Evolutionary conservation across 345 rosid genomes (phyloP), one percentile per base, ranked within the genome.

Genomic region (Eutrema yunnanense): DNA sequence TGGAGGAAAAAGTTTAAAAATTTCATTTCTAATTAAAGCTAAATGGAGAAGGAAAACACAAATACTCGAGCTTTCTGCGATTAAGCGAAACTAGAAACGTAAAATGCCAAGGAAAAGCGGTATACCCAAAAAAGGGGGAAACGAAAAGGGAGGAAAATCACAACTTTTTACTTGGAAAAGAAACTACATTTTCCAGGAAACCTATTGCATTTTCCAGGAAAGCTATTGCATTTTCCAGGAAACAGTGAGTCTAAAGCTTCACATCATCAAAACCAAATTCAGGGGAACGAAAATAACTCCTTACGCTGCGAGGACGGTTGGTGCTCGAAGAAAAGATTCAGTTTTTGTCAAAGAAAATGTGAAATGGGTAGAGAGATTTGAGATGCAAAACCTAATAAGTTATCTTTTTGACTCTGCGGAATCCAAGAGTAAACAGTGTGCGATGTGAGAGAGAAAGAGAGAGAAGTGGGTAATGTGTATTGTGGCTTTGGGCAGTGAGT

Each of bases 401-500:
- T 44, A 16, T 52, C 30, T 51, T 38, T 50, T 75, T 3, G 9
- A 22, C 34, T 44, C 52, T 30, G 65, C 4, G 70, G 74, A 66
- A 30, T 62, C 66, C 78, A 67, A 78, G 81, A 67, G 58, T 36
- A 27, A 19, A 44, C 43, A 72, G 59, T 58, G 73, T 6, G 79
- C 36, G 36, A 19, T 9, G 56, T 16, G 67, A 38, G 65, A 74
- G 67, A 65, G 66, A 54, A 47, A 19, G 65, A 74, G 67, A 55
- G 65, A 54, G 46, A 55, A 70, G 80, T 75, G 16, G 74, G 73
- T 69, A 54, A 32, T 63, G 57, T 61, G 79, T 37, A 65, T 58
- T 58, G 76, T 71, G 76, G 80, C 80, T 77, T 71, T 65, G 76
- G 80, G 76, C 80, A 77, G 80, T 77, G 80, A 65, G 80, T 48